A percentile compares a stretch with the other conserved stretches of the same genome.
These are phyloP conservation scores for Taphrina populina DNA, from an alignment of 1,139 yeast genomes.

Conservation along the genomic window DNA sequence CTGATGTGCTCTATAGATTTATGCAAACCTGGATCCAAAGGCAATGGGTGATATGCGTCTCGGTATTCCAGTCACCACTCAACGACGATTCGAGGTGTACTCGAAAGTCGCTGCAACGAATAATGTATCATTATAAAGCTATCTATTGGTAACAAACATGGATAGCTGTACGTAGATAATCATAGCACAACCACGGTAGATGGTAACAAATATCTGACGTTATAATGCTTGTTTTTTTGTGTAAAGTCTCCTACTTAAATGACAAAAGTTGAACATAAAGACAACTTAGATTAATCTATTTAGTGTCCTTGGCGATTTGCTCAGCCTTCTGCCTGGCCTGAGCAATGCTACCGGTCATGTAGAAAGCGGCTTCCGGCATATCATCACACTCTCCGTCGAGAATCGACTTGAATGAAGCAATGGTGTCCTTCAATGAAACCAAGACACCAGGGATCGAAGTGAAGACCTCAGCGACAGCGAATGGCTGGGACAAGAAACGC, in stretches of 20 bases:
- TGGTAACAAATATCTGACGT: too few relatives aligned
- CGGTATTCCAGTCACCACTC: conserved; percentile 73
- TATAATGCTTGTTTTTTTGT: too few relatives aligned
- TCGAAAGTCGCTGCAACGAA: conserved; percentile 63
- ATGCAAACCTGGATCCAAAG: conserved; percentile 72
- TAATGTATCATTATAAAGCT: too few relatives aligned
- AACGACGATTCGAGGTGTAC: conserved; percentile 83
- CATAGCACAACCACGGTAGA: too few relatives aligned
- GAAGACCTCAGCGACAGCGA: conserved; percentile 99
- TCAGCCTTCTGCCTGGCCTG: conserved; percentile 21
- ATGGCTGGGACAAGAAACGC: conserved; percentile 99
- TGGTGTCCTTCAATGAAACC: conserved; percentile 93
- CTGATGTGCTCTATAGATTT: conserved; percentile 45
- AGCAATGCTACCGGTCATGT: conserved; percentile 91
- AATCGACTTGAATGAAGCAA: conserved; percentile 92
- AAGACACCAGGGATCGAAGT: conserved; percentile 99
- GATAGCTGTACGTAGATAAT: too few relatives aligned
- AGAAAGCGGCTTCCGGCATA: conserved; percentile 99
- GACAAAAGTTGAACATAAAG: too few relatives aligned
- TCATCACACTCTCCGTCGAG: conserved; percentile 97
- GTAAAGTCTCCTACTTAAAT: too few relatives aligned
- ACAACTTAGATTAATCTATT: background rate
- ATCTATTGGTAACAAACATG: too few relatives aligned
- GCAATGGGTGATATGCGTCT: conserved; percentile 61
- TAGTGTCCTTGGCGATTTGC: conserved; percentile 20